phyloP scores from a whole-genome alignment of 768 basidiomycete species.

The Pleurotus citrinopileatus region DNA sequence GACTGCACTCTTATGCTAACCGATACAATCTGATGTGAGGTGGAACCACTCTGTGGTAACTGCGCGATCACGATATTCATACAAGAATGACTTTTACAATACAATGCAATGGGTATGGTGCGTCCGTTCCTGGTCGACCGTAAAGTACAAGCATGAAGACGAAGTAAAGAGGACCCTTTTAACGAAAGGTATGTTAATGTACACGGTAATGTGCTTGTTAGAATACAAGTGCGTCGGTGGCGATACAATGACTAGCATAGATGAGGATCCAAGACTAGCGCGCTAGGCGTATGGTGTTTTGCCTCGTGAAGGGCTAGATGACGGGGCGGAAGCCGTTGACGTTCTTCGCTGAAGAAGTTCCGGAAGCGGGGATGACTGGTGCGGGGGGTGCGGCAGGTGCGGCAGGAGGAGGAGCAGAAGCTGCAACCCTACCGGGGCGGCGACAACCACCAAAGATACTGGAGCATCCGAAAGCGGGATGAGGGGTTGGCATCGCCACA shows the following conservation, averaged over 20 bases:
- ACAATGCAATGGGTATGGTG: not conserved
- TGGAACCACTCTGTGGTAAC: too few species aligned
- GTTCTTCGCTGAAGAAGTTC: not conserved
- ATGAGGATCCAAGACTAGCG: not conserved
- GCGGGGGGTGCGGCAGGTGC: not conserved
- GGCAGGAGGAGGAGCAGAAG: too few species aligned
- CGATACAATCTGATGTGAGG: too few species aligned
- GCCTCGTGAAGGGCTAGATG: not conserved
- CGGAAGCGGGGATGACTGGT: not conserved
- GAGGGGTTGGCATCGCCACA: not conserved
- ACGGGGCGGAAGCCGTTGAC: conserved; percentile 4
- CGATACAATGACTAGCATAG: not conserved
- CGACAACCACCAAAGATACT: conserved; percentile 3
- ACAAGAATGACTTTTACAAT: not conserved
- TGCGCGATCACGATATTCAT: too few species aligned
- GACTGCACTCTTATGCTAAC: too few species aligned
- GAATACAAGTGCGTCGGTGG: not conserved
- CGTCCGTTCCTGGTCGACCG: not conserved
- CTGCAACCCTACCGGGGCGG: conserved; percentile 4
- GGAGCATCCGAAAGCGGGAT: conserved; percentile 3
- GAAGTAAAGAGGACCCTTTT: not conserved
- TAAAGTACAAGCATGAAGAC: not conserved
- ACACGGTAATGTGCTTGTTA: not conserved
- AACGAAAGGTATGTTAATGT: not conserved
- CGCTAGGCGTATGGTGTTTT: not conserved